Evolutionary conservation across 768 basidiomycete species (phyloP).

Genomic region (Tylopilus cervinicoccineus): DNA sequence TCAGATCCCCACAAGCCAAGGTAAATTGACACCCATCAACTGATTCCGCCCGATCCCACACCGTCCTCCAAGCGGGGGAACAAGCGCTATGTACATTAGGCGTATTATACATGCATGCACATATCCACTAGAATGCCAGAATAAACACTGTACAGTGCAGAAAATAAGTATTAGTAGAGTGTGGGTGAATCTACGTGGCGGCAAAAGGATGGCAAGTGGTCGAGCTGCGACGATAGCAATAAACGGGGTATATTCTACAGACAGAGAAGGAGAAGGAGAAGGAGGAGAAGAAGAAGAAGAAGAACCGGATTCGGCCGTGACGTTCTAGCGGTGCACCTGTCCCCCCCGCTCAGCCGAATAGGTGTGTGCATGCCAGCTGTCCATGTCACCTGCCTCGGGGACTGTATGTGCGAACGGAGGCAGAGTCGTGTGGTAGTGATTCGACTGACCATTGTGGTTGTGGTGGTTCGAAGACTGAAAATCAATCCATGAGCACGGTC

Average conservation of each 20-base stretch:
- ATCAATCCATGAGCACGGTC: not conserved
- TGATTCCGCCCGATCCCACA: constrained; percentile 5
- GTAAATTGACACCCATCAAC: constrained; percentile 31
- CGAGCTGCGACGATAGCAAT: constrained; percentile 29
- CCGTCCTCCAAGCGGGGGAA: not conserved
- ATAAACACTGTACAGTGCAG: constrained; percentile 33
- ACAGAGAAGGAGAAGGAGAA: not conserved
- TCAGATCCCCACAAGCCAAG: constrained; percentile 27
- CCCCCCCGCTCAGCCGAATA: constrained; percentile 63
- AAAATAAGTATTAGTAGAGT: constrained; percentile 34
- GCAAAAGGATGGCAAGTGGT: constrained; percentile 9
- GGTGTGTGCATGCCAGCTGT: constrained; percentile 50
- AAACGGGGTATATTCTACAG: constrained; percentile 36
- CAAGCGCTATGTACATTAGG: constrained; percentile 32
- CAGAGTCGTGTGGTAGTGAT: constrained; percentile 41
- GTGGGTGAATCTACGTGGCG: constrained; percentile 28
- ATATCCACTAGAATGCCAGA: constrained; percentile 35
- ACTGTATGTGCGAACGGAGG: constrained; percentile 46
- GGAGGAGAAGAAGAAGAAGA: not conserved
- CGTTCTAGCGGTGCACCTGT: constrained; percentile 52
- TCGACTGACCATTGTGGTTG: constrained; percentile 33
- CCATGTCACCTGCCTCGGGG: constrained; percentile 40
- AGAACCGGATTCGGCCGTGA: not conserved
- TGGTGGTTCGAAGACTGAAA: constrained; percentile 30
- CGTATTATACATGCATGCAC: constrained; percentile 38